Conservation (phyloP, 768 basidiomycete genomes). For the Hypholoma fasciculare region DNA sequence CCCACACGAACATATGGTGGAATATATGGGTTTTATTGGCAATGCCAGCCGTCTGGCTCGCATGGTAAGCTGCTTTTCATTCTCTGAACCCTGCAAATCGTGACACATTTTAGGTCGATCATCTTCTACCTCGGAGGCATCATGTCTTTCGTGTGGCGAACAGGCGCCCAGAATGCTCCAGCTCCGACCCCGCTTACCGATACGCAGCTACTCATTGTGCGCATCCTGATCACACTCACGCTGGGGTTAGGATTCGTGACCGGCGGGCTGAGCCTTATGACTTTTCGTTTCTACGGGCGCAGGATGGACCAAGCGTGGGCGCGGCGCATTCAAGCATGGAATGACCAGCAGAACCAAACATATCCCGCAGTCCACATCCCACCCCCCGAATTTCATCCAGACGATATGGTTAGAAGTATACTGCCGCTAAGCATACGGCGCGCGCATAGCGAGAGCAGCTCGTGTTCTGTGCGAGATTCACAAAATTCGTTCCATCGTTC, state of each 20-base stretch:
- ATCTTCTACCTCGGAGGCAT: constrained; percentile 53
- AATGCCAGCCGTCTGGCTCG: constrained; percentile 60
- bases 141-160: constrained; percentile 60
- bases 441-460: no score
- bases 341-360: no score
- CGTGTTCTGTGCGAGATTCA: no score
- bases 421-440: no score
- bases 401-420: no score
- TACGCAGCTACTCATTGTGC: constrained; percentile 26
- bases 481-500: no score
- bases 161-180: constrained; percentile 35
- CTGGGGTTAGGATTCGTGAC: constrained; percentile 53
- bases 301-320: constrained; percentile 33
- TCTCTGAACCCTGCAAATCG: background rate
- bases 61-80: constrained; percentile 39
- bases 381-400: no score
- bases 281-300: constrained; percentile 54
- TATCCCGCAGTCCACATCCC: no score
- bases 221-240: constrained; percentile 42
- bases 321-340: background rate
- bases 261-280: constrained; percentile 48
- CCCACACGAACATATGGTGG: constrained; percentile 35
- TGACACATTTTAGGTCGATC: constrained; percentile 43
- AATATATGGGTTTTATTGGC: constrained; percentile 67
- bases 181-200: constrained; percentile 13